Percentiles rank a stretch among this genome's conserved stretches.
Evolutionary conservation across 176 grass and related monocot species (phyloP).

Genomic region (Alopecurus myosuroides): DNA sequence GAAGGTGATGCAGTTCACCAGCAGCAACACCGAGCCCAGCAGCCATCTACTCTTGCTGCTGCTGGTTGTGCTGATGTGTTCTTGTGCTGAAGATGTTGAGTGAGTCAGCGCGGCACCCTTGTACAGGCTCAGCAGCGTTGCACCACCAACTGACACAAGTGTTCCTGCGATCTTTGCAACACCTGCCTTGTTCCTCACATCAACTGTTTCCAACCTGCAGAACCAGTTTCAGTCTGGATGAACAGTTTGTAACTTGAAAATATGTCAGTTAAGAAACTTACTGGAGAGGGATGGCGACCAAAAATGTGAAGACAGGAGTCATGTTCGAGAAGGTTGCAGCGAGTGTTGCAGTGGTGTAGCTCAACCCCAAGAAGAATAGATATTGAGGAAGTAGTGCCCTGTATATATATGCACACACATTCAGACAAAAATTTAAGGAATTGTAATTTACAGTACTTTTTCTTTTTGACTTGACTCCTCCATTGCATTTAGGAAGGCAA

Average conservation of each 20-base stretch:
- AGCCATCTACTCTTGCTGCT: conserved; percentile 32
- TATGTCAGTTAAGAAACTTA: not conserved
- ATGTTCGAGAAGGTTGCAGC: conserved; percentile 61
- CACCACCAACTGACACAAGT: conserved; percentile 35
- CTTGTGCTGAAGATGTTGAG: not conserved
- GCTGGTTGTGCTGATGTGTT: not conserved
- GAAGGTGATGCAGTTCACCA: conserved; percentile 38
- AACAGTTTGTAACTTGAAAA: not conserved
- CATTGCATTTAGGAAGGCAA: not conserved
- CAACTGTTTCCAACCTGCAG: conserved; percentile 40
- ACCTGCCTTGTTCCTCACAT: conserved; percentile 46
- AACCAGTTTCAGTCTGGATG: not conserved
- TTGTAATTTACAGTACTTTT: not conserved
- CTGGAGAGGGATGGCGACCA: conserved; percentile 48
- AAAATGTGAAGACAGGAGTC: conserved; percentile 59
- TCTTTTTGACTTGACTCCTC: not conserved
- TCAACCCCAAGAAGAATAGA: conserved; percentile 51
- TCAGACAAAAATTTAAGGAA: not conserved
- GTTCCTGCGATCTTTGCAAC: conserved; percentile 45
- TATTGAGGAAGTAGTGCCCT: conserved; percentile 52
- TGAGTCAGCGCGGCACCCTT: conserved; percentile 41
- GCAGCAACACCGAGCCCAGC: conserved; percentile 41
- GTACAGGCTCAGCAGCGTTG: conserved; percentile 43
- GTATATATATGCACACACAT: not conserved
- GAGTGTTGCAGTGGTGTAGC: conserved; percentile 60